Percentiles rank a stretch among this genome's conserved stretches.
These are phyloP conservation scores for Prunella vulgaris DNA, from an alignment of 257 asterid genomes.

Conservation along the genomic window DNA sequence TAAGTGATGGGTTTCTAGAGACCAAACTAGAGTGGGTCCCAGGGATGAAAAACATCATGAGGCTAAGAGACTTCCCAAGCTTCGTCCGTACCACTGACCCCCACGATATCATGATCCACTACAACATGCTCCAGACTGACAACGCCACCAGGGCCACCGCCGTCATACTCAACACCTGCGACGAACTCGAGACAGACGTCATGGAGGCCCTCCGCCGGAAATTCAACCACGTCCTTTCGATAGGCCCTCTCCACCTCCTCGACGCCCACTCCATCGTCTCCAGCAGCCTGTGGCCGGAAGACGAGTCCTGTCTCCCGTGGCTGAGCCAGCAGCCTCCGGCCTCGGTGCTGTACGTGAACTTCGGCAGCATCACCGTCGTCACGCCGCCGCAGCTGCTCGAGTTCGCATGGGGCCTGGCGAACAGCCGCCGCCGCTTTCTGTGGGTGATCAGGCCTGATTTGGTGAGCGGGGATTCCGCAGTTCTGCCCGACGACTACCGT, in stretches of 20 bases:
- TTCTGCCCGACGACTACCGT: slow-evolving; percentile 23
- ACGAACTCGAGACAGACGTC: slow-evolving; percentile 26
- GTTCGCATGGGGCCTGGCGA: slow-evolving; percentile 48
- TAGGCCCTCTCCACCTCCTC: slow-evolving; percentile 34
- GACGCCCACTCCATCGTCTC: not conserved
- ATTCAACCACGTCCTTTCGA: slow-evolving; percentile 22
- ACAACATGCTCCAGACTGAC: slow-evolving; percentile 16
- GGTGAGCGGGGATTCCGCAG: slow-evolving; percentile 25
- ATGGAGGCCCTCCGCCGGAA: slow-evolving; percentile 20
- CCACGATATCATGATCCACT: slow-evolving; percentile 21
- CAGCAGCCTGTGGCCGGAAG: slow-evolving; percentile 44
- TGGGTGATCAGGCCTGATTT: slow-evolving; percentile 45
- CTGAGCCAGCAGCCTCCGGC: slow-evolving; percentile 15
- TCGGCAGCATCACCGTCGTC: slow-evolving; percentile 43
- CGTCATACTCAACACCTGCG: slow-evolving; percentile 32
- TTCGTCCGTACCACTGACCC: slow-evolving; percentile 29
- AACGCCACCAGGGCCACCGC: slow-evolving; percentile 20
- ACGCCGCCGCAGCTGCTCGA: slow-evolving; percentile 33
- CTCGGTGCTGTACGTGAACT: slow-evolving; percentile 44
- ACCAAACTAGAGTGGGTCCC: slow-evolving; percentile 22
- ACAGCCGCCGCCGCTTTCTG: slow-evolving; percentile 25
- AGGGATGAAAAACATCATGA: slow-evolving; percentile 19
- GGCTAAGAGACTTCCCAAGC: slow-evolving; percentile 23
- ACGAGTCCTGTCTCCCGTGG: slow-evolving; percentile 30
- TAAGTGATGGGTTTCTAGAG: slow-evolving; percentile 20